A percentile compares a stretch with the other conserved stretches of the same genome.
These are phyloP conservation scores for Trametes cingulata DNA, from an alignment of 768 basidiomycete species.

Conservation along the genomic window DNA sequence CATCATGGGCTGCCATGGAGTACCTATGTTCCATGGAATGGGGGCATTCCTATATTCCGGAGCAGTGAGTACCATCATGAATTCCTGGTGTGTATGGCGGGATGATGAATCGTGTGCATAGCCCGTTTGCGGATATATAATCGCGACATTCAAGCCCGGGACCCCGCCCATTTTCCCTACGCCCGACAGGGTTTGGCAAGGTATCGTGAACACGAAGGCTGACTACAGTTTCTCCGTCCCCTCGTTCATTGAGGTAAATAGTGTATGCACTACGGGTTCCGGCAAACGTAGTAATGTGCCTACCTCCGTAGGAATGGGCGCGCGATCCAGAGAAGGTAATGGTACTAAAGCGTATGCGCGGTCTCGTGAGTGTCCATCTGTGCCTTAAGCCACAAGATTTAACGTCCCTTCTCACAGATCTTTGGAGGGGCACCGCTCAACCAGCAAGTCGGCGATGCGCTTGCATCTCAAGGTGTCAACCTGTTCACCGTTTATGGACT, in stretches of 20 bases:
- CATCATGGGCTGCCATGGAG: constrained; percentile 12
- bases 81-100: not conserved
- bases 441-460: constrained; percentile 34
- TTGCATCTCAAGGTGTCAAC: constrained; percentile 36
- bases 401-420: constrained; percentile 23
- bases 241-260: constrained; percentile 30
- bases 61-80: not conserved
- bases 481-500: constrained; percentile 39
- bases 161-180: constrained; percentile 26
- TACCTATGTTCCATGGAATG: constrained; percentile 17
- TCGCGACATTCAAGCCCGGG: constrained; percentile 25
- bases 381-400: not conserved
- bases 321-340: constrained; percentile 22
- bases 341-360: constrained; percentile 11
- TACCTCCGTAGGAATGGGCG: constrained; percentile 16
- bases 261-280: too few species aligned
- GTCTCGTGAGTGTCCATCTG: not conserved
- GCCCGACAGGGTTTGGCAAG: constrained; percentile 24
- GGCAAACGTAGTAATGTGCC: not conserved
- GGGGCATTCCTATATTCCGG: constrained; percentile 2
- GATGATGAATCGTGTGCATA: not conserved
- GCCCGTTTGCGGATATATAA: constrained; percentile 19
- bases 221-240: constrained; percentile 26
- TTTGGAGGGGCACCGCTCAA: constrained; percentile 44
- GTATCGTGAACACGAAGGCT: constrained; percentile 7